Evolutionary conservation across 2,329 filamentous ascomycete genomes (phyloP).

Genomic region (Claviceps pazoutovae): DNA sequence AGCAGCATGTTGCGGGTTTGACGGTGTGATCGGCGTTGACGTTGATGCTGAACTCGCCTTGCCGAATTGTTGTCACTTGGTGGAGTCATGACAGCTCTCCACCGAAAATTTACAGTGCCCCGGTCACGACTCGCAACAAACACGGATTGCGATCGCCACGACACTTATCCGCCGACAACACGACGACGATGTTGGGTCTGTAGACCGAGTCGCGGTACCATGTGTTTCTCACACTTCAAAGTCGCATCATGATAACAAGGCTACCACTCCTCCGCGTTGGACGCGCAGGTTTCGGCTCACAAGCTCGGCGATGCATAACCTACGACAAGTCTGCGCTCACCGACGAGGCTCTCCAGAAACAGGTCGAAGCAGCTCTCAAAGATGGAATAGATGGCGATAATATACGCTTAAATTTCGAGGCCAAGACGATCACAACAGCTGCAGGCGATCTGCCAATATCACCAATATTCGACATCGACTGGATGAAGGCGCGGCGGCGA

Average conservation of each 20-base stretch:
- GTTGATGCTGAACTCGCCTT: background rate
- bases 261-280: conserved; percentile 1
- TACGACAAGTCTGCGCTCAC: conserved; percentile 18
- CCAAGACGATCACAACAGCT: conserved; percentile 31
- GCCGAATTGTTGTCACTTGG: background rate
- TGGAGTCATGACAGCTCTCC: background rate
- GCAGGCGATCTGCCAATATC: conserved; percentile 37
- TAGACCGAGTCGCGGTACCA: background rate
- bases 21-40: conserved; percentile 1
- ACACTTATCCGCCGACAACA: background rate
- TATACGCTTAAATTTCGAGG: conserved; percentile 23
- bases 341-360: conserved; percentile 15
- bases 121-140: background rate
- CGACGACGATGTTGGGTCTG: background rate
- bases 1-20: conserved; percentile 15
- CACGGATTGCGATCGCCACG: too few species aligned
- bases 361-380: conserved; percentile 19
- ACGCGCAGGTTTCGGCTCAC: conserved; percentile 2
- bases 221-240: background rate
- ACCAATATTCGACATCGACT: conserved; percentile 38
- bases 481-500: conserved; percentile 29
- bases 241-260: background rate
- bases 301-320: conserved; percentile 17
- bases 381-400: conserved; percentile 15
- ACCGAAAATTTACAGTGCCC: background rate